Base-by-base conservation (phyloP, 2,329 filamentous ascomycete genomes). In the Colletotrichum melonis region DNA sequence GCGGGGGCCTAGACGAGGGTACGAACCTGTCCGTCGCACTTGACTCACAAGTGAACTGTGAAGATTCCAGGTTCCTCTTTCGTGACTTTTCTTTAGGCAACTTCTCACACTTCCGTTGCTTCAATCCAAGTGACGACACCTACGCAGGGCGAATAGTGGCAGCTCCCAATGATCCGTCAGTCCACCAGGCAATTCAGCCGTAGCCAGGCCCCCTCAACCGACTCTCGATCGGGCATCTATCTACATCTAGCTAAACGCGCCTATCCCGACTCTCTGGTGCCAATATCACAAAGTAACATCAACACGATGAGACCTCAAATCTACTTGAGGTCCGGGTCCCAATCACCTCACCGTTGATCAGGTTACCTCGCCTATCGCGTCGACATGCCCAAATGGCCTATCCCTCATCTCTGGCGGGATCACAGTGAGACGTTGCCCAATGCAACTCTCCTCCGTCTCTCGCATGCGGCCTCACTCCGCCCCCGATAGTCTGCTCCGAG, bases 351-450 rank as follows among this genome's bases (percentile, higher is more conserved):
- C 22, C 9, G 19, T 59, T 49, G 24, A 32, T 55, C 54, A 64
- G 35, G 32, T 55, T 9, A 30, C 11, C 55, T 59, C 52, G 32
- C 22, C 22, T 59, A n/a, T n/a, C 52, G 24, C 52, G 38, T 46
- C 69, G 64, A 72, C 66, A 69, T 58, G 59, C 16, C 66, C 24
- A 26, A 54, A 58, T 26, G 14, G 26, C 60, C 67, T 73, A 73
- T 73, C 70, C 60, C 19, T 73, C 55, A 56, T 19, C 19, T 54
- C 55, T 42, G 7, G 35, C 55, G 54, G 60, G 12, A 65, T 38
- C 24, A 32, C 28, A 70, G 60, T 70, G 70, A 73, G 70, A 70
- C 67, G 56, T 49, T 35, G 52, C 22, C 70, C 70, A 62, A 73
- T 70, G 67, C 56, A 46, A 70, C 56, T 42, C 42, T 60, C 56